A percentile compares a stretch with the other conserved stretches of the same genome.
Conservation (phyloP, 768 basidiomycete species). For the Leccinum sublutescens region DNA sequence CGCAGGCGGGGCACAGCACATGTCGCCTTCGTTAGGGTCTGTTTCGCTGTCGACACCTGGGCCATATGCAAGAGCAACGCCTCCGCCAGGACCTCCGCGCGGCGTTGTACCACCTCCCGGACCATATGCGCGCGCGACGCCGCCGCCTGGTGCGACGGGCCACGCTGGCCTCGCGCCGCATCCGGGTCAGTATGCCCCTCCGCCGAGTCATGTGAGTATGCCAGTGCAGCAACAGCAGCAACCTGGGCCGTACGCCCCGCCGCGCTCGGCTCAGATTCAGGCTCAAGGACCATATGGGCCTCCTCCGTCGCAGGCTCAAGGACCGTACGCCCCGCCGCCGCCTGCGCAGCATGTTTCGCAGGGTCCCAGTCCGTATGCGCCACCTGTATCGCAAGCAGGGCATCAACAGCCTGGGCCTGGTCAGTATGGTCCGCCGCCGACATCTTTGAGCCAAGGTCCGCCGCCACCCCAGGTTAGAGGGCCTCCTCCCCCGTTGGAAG, state of each 20-base stretch:
- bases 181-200: conserved; percentile 29
- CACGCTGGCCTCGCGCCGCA: conserved; percentile 29
- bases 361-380: conserved; percentile 18
- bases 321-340: conserved; percentile 14
- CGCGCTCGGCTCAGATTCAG: conserved; percentile 17
- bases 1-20: conserved; percentile 31
- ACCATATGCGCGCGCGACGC: conserved; percentile 40
- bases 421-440: conserved; percentile 32
- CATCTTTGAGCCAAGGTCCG: conserved; percentile 23
- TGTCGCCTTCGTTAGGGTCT: conserved; percentile 28
- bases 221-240: conserved; percentile 20
- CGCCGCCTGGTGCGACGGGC: conserved; percentile 37
- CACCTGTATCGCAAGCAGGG: conserved; percentile 12
- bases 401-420: conserved; percentile 12
- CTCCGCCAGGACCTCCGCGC: conserved; percentile 39
- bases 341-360: conserved; percentile 8
- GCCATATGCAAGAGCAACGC: conserved; percentile 39
- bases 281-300: conserved; percentile 21
- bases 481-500: conserved; percentile 28
- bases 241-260: conserved; percentile 25
- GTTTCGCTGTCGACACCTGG: conserved; percentile 33
- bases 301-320: conserved; percentile 24
- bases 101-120: conserved; percentile 31
- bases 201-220: conserved; percentile 12
- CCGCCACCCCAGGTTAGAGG: conserved; percentile 30